These are phyloP conservation scores for Eustoma russellianum DNA, from an alignment of 257 asterid genomes.

Conservation along the genomic window DNA sequence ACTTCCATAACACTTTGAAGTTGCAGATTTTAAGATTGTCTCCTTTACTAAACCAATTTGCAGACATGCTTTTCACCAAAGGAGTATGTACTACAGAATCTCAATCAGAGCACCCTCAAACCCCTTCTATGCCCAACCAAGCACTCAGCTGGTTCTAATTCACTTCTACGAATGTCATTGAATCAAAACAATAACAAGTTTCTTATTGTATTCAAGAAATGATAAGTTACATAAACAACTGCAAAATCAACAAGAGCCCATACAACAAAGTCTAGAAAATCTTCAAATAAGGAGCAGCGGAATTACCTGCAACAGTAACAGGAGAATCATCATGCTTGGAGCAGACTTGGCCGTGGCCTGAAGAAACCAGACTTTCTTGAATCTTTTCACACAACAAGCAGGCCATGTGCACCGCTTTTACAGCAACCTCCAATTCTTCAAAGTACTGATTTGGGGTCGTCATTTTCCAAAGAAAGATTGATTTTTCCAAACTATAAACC, in stretches of 20 bases:
- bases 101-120: no score
- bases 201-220: background rate
- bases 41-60: no score
- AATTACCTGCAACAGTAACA: conserved; percentile 66
- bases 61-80: no score
- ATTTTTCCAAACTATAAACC: conserved; percentile 17
- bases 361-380: conserved; percentile 35
- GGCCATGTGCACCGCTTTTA: conserved; percentile 82
- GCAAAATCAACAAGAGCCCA: conserved; percentile 1
- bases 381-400: conserved; percentile 53
- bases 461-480: conserved; percentile 19
- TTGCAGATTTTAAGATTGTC: no score
- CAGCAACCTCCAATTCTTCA: conserved; percentile 56
- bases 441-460: conserved; percentile 17
- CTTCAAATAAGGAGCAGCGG: background rate
- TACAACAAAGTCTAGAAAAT: background rate
- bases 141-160: no score
- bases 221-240: background rate
- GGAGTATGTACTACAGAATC: no score
- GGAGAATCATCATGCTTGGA: conserved; percentile 75
- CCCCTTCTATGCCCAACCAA: no score
- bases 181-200: no score
- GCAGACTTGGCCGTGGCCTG: conserved; percentile 29
- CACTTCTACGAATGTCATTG: no score
- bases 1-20: no score